Evolutionary conservation across 2,329 filamentous ascomycete species (phyloP).

Genomic region (Cytospora mali): DNA sequence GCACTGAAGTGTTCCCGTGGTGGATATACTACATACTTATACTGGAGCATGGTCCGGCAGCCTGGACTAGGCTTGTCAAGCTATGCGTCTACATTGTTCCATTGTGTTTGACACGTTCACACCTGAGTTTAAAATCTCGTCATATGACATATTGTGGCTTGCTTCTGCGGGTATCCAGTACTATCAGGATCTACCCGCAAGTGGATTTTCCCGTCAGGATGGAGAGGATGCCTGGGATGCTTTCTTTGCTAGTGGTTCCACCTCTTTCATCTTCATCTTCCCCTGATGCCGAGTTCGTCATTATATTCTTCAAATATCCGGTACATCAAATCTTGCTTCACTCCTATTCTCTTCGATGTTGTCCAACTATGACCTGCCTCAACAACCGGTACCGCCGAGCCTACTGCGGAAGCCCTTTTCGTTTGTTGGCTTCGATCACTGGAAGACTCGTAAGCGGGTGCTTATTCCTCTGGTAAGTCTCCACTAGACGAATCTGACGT

Average conservation of each 20-base stretch:
- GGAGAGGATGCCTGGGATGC: no score
- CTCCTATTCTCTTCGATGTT: not conserved
- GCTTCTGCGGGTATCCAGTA: not conserved
- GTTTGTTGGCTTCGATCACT: not conserved
- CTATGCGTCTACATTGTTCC: not conserved
- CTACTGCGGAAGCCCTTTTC: not conserved
- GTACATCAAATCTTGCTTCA: not conserved
- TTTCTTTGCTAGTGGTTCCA: not conserved
- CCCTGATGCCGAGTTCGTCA: not conserved
- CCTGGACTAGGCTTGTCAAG: not conserved
- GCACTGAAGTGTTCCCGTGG: no score
- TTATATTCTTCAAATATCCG: not conserved
- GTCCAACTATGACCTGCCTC: not conserved
- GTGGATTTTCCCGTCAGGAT: not conserved
- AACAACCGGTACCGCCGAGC: not conserved
- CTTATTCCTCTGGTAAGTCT: not conserved
- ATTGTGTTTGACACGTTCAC: not conserved
- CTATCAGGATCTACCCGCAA: not conserved
- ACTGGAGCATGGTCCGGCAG: not conserved
- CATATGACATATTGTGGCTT: not conserved
- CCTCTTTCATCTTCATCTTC: not conserved
- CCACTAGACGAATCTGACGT: not conserved
- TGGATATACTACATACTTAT: not conserved
- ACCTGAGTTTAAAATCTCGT: not conserved
- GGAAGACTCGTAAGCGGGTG: not conserved